A percentile compares a stretch with the other conserved stretches of the same genome.
Evolutionary conservation across 1,139 yeast genomes (phyloP).

Genomic region (Nakaseomyces bracarensis): DNA sequence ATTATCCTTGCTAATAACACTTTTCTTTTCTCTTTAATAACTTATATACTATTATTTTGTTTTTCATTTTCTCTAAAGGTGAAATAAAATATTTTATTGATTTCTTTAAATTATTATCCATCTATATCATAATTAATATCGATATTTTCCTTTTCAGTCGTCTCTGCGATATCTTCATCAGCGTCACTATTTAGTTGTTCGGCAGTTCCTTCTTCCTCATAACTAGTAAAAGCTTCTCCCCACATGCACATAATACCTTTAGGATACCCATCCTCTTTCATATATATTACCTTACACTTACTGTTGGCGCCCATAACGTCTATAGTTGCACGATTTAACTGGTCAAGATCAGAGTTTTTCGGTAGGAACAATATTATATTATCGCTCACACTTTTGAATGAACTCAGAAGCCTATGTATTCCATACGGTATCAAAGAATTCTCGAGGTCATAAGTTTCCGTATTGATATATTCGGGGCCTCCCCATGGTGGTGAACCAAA

Average conservation of each 20-base stretch:
- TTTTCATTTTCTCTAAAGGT: no score
- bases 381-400: constrained; percentile 38
- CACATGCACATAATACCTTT: constrained; percentile 55
- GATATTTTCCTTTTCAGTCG: neutral
- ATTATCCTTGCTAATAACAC: no score
- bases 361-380: constrained; percentile 74
- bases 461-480: constrained; percentile 58
- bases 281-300: constrained; percentile 43
- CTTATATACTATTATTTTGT: neutral
- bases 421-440: constrained; percentile 40
- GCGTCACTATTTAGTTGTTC: neutral
- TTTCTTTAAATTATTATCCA: constrained; percentile 13
- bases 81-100: neutral
- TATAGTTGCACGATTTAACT: constrained; percentile 43
- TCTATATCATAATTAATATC: constrained; percentile 17
- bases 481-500: constrained; percentile 98
- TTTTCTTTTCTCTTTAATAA: neutral
- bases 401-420: constrained; percentile 39
- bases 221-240: constrained; percentile 38
- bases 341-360: constrained; percentile 53
- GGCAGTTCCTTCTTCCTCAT: constrained; percentile 9
- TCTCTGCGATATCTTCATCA: constrained; percentile 6
- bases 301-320: constrained; percentile 40
- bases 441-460: constrained; percentile 42
- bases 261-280: constrained; percentile 37